phyloP scores from a whole-genome alignment of 2,329 filamentous ascomycete genomes.

The Coniochaeta hoffmannii region DNA sequence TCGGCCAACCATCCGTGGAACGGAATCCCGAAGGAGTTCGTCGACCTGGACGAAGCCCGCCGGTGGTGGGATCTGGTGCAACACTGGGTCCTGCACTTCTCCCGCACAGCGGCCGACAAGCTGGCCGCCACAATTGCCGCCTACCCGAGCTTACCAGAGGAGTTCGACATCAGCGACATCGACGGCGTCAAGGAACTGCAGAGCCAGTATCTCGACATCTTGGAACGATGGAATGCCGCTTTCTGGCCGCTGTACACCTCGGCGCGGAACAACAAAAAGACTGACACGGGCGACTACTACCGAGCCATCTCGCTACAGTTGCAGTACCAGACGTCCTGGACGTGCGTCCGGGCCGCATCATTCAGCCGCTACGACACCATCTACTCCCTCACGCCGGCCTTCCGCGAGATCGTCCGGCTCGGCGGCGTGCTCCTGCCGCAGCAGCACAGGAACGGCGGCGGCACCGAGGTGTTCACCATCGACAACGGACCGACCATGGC shows the following conservation, averaged over 20 bases:
- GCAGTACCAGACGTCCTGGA: conserved; percentile 33
- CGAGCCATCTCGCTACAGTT: conserved; percentile 32
- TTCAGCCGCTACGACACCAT: conserved; percentile 28
- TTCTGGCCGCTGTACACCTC: conserved; percentile 27
- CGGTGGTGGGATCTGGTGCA: conserved; percentile 22
- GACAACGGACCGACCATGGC: conserved; percentile 39
- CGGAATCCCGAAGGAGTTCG: conserved; percentile 15
- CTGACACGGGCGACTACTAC: conserved; percentile 18
- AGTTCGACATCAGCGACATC: conserved; percentile 12
- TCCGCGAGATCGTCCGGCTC: conserved; percentile 31
- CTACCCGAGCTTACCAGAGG: neutral
- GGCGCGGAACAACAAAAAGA: conserved; percentile 13
- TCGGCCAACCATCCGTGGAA: conserved; percentile 3
- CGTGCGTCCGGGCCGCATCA: conserved; percentile 29
- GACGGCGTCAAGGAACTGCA: conserved; percentile 10
- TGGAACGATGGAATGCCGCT: conserved; percentile 30
- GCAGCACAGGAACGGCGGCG: conserved; percentile 13
- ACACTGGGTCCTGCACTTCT: conserved; percentile 18
- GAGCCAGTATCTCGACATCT: conserved; percentile 26
- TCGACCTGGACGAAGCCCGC: conserved; percentile 16
- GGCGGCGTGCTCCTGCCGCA: conserved; percentile 26
- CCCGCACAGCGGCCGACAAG: conserved; percentile 12
- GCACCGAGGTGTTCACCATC: conserved; percentile 32
- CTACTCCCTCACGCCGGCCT: conserved; percentile 31
- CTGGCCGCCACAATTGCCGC: conserved; percentile 8